Base-by-base conservation (phyloP, 179 eudicot species). In the Spinacia oleracea region DNA sequence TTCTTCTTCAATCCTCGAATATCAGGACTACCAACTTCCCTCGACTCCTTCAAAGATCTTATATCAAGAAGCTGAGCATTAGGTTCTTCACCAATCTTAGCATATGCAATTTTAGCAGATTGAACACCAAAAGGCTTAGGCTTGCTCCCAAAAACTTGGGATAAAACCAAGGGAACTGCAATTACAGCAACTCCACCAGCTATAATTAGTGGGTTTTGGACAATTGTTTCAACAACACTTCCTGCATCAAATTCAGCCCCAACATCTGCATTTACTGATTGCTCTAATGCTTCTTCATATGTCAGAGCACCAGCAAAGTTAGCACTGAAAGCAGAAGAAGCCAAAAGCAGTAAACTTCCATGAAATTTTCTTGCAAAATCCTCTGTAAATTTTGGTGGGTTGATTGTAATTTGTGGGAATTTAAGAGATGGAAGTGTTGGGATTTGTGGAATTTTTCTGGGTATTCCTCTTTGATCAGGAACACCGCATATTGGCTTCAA, bases 1-100 rank as follows among this genome's bases (percentile, higher is more conserved):
- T 91, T 96, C 89, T 96, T 96, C 84, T 82, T 94, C 80, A 94
- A 84, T 0, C 94, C 91, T 59, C 86, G 72, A 25, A 92, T 62
- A 90, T 96, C 96, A 0, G 98, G 98, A 59, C 90, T 79, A 75
- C 99, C 99, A 55, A 85, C 84, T 76, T 82, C 84, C 86, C 83
- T 88, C 12, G 86, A 1, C 2, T 96, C 98, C 79, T 73, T 84
- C 5, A 83, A 63, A 0, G 93, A 58, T 78, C 99, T 89, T 59
- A 96, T 92, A 91, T 96, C 99, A 84, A 96, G 85, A 90, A 96
- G 85, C 62, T 91, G 92, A 64, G 91, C 82, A 80, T 75, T 86
- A 1, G 77, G 86, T 72, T 94, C 99, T 50, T 90, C 96, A 48
- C 79, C 88, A 87, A 96, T 82, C 84, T 94, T 96, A 20, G 87